phyloP scores from a whole-genome alignment of 305 asterid genomes.

The Solanum hybrid region DNA sequence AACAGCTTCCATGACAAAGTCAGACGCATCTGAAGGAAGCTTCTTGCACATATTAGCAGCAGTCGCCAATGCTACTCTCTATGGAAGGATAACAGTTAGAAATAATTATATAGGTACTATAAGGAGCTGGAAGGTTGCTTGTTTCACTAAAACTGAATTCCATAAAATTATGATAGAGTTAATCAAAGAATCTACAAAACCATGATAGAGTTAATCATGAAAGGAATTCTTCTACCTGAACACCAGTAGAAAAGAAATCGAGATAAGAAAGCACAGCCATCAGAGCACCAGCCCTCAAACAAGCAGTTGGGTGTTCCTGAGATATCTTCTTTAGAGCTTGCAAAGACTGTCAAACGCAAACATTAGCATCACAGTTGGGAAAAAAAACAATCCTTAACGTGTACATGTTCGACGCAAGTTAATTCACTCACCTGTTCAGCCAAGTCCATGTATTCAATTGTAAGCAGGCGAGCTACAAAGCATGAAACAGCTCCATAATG shows the following conservation, averaged over 20 bases:
- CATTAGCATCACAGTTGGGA: neutral
- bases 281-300: slow-evolving; percentile 96
- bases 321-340: slow-evolving; percentile 99
- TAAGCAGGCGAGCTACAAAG: slow-evolving; percentile 85
- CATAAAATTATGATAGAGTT: neutral
- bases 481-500: slow-evolving; percentile 97
- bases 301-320: slow-evolving; percentile 97
- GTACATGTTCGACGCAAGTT: neutral
- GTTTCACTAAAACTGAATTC: neutral
- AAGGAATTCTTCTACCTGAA: slow-evolving; percentile 50
- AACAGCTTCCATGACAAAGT: slow-evolving; percentile 98
- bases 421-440: slow-evolving; percentile 79
- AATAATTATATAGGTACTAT: neutral
- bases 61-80: slow-evolving; percentile 93
- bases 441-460: slow-evolving; percentile 97
- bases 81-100: slow-evolving; percentile 4
- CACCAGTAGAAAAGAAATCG: slow-evolving; percentile 97
- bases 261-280: slow-evolving; percentile 99
- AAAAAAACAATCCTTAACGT: neutral
- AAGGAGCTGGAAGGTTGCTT: neutral
- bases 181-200: neutral
- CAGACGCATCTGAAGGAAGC: slow-evolving; percentile 94
- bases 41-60: slow-evolving; percentile 99
- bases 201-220: neutral
- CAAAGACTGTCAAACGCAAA: slow-evolving; percentile 50